These are phyloP conservation scores for Pelargonium fulgidum DNA, from an alignment of 441 rosid genomes.

Conservation along the genomic window DNA sequence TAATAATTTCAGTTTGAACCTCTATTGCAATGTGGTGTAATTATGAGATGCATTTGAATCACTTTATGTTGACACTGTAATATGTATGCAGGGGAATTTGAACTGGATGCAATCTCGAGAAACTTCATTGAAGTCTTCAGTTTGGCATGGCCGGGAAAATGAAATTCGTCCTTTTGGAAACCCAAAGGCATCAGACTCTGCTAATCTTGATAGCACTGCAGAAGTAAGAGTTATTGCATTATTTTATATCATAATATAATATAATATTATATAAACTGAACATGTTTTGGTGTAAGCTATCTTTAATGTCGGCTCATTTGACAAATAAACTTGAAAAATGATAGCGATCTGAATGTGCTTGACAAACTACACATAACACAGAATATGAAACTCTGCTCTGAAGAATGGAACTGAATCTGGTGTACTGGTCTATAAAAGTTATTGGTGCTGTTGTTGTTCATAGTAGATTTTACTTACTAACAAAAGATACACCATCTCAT, in stretches of 20 bases:
- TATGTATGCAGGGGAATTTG: constrained; percentile 71
- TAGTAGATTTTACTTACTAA: background rate
- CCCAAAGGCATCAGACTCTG: constrained; percentile 93
- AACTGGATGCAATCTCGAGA: constrained; percentile 99
- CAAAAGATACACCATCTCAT: background rate
- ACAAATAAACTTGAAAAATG: background rate
- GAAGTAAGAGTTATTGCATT: constrained; percentile 53
- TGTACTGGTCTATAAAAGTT: background rate
- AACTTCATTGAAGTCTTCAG: constrained; percentile 81
- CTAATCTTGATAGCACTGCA: constrained; percentile 95
- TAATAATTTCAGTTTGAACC: constrained; percentile 20
- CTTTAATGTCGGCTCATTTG: background rate
- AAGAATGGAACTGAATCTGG: background rate
- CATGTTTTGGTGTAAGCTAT: background rate
- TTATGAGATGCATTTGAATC: constrained; percentile 19
- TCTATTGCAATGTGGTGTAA: constrained; percentile 13
- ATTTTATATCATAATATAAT: background rate
- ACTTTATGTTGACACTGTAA: constrained; percentile 21
- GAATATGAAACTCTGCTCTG: background rate
- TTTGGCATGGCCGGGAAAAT: constrained; percentile 93
- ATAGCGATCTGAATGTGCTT: constrained; percentile 4
- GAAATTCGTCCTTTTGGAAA: constrained; percentile 96
- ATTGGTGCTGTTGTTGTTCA: background rate
- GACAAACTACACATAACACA: background rate
- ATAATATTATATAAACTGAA: background rate